phyloP scores from a whole-genome alignment of 2,329 filamentous ascomycete species.

The Trichoderma sp. region DNA sequence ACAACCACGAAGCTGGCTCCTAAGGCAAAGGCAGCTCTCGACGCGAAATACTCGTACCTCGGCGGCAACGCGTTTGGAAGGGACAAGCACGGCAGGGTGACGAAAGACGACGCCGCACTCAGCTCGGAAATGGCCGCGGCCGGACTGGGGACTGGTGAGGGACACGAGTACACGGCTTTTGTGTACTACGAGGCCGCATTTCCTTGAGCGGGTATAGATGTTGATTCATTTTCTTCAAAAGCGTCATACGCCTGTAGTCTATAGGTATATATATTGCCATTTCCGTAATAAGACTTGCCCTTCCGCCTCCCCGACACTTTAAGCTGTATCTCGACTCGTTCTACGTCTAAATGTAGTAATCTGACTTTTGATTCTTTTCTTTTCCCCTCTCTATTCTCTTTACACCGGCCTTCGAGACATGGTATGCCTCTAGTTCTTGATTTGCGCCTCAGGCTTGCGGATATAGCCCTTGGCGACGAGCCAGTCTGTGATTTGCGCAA shows the following conservation, averaged over 20 bases:
- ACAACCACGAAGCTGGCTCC: conserved; percentile 79
- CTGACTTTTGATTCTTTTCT: conserved; percentile 36
- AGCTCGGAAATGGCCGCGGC: conserved; percentile 83
- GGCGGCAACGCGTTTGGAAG: conserved; percentile 91
- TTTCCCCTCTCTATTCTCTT: neutral
- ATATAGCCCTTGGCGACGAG: conserved; percentile 66
- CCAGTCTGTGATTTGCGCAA: conserved; percentile 80
- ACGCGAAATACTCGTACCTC: conserved; percentile 84
- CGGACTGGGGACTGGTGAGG: conserved; percentile 67
- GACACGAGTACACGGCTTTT: conserved; percentile 88
- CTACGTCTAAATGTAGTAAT: neutral
- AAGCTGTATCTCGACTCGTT: neutral
- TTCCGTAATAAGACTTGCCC: neutral
- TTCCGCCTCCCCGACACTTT: neutral
- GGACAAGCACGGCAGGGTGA: conserved; percentile 90
- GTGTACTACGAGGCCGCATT: conserved; percentile 97
- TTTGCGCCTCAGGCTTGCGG: conserved; percentile 23
- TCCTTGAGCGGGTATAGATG: conserved; percentile 39
- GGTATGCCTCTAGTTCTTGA: neutral
- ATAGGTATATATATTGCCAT: conserved; percentile 33
- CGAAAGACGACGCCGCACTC: conserved; percentile 81
- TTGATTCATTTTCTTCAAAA: conserved; percentile 11
- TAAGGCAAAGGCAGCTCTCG: conserved; percentile 77
- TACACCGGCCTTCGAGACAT: too few relatives aligned
- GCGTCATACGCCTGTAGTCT: conserved; percentile 30